Evolutionary conservation across 228 moss, liverwort and hornwort genomes (phyloP).

Genomic region (Sphagnum magellanicum): DNA sequence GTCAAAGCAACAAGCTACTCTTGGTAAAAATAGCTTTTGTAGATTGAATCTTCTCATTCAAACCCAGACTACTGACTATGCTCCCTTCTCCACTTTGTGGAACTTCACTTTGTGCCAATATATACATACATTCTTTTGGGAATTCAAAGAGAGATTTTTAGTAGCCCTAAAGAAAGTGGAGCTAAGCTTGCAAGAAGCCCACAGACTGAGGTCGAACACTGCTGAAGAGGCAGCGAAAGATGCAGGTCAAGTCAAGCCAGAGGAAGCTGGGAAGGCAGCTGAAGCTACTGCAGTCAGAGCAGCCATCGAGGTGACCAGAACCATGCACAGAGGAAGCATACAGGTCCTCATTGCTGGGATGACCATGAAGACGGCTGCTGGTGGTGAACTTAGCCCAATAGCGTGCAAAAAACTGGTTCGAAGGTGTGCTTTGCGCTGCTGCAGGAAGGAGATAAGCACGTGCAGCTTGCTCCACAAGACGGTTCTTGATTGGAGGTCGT

Average conservation of each 20-base stretch:
- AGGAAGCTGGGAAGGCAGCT: constrained; percentile 37
- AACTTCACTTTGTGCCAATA: too few species aligned
- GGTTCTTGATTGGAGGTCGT: not conserved
- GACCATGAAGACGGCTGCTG: constrained; percentile 4
- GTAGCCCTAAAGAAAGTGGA: too few species aligned
- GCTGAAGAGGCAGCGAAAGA: constrained; percentile 32
- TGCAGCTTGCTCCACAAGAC: not conserved
- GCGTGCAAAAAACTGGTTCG: constrained; percentile 8
- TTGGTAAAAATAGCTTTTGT: too few species aligned
- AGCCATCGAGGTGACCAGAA: not conserved
- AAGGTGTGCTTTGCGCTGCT: not conserved
- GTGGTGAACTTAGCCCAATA: constrained; percentile 19
- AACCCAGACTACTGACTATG: too few species aligned
- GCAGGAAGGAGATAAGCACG: not conserved
- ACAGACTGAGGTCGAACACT: constrained; percentile 25
- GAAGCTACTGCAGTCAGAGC: constrained; percentile 29
- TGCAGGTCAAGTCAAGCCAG: constrained; percentile 38
- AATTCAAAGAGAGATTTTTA: too few species aligned
- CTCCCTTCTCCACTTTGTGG: too few species aligned
- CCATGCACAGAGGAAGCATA: constrained; percentile 1
- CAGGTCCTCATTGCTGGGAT: constrained; percentile 6
- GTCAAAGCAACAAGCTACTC: too few species aligned
- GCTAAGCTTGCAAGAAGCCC: constrained; percentile 11
- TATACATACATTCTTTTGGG: too few species aligned
- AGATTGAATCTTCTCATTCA: too few species aligned